Evolutionary conservation across 2,329 filamentous ascomycete genomes (phyloP).

Genomic region (Hortaea sp.): DNA sequence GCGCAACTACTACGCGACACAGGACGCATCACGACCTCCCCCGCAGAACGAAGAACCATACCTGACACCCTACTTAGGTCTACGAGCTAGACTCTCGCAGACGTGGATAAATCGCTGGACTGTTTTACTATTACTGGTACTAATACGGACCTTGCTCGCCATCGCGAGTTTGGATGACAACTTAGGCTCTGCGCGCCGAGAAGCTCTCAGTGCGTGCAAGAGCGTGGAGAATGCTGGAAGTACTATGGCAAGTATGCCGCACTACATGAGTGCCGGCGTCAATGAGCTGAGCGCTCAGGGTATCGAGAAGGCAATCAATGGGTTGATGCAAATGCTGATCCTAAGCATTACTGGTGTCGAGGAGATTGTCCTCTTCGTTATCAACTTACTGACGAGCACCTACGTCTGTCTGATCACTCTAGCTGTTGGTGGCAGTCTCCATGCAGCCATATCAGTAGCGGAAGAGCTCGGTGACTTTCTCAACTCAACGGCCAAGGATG

Average conservation of each 20-base stretch:
- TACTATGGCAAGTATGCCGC: conserved; percentile 94
- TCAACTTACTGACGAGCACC: conserved; percentile 82
- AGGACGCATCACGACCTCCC: conserved; percentile 46
- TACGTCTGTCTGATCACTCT: conserved; percentile 85
- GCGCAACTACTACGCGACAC: conserved; percentile 49
- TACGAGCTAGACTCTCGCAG: conserved; percentile 82
- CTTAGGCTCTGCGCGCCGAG: conserved; percentile 62
- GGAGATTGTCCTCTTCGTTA: conserved; percentile 79
- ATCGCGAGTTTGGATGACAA: conserved; percentile 62
- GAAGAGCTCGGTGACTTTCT: conserved; percentile 51
- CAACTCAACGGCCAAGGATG: conserved; percentile 48
- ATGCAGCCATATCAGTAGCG: conserved; percentile 55
- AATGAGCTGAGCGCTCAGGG: conserved; percentile 75
- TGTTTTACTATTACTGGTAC: conserved; percentile 72
- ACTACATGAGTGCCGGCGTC: conserved; percentile 81
- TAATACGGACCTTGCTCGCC: conserved; percentile 70
- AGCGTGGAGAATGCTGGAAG: conserved; percentile 89
- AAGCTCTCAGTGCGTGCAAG: conserved; percentile 82
- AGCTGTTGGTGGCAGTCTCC: conserved; percentile 67
- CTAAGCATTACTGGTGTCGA: conserved; percentile 76
- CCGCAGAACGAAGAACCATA: conserved; percentile 55
- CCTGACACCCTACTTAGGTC: conserved; percentile 83
- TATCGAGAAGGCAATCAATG: conserved; percentile 70
- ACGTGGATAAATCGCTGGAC: conserved; percentile 75
- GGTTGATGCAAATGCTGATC: conserved; percentile 66